These are phyloP conservation scores for Arthrobotrys iridis DNA, from an alignment of 2,329 filamentous ascomycete species.

Conservation along the genomic window DNA sequence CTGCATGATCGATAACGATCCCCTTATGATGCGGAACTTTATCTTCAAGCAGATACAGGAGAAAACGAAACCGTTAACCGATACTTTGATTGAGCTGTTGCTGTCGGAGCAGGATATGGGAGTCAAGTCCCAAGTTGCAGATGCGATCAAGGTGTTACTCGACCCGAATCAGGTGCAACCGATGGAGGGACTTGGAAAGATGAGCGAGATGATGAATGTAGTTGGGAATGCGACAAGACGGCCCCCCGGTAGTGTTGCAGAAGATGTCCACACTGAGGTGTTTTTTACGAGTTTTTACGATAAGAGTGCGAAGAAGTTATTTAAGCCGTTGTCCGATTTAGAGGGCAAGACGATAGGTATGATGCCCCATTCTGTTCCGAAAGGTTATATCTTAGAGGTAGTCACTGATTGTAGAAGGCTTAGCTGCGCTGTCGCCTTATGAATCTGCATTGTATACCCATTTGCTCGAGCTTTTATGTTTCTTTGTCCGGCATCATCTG, in stretches of 20 bases:
- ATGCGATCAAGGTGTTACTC: conserved; percentile 91
- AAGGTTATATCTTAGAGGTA: too few relatives aligned
- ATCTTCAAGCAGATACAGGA: conserved; percentile 93
- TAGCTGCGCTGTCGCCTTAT: conserved; percentile 78
- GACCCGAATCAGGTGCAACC: conserved; percentile 73
- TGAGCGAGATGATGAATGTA: conserved; percentile 61
- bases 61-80: conserved; percentile 83
- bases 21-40: conserved; percentile 89
- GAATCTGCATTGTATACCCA: conserved; percentile 92
- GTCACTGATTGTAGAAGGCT: conserved; percentile 30
- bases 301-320: conserved; percentile 82
- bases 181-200: conserved; percentile 71
- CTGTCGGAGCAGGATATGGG: conserved; percentile 91
- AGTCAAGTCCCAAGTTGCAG: conserved; percentile 93
- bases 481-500: conserved; percentile 89
- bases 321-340: conserved; percentile 84
- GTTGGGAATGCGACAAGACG: conserved; percentile 52
- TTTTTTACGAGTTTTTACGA: conserved; percentile 93
- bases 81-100: conserved; percentile 90
- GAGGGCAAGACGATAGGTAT: conserved; percentile 70
- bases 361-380: conserved; percentile 56
- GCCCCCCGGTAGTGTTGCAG: not conserved
- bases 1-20: conserved; percentile 93
- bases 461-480: conserved; percentile 90
- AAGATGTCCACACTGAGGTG: conserved; percentile 76